Percentiles rank a stretch among this genome's conserved stretches.
Conservation (phyloP, 345 rosid species). For the Lepidium aucheri region DNA sequence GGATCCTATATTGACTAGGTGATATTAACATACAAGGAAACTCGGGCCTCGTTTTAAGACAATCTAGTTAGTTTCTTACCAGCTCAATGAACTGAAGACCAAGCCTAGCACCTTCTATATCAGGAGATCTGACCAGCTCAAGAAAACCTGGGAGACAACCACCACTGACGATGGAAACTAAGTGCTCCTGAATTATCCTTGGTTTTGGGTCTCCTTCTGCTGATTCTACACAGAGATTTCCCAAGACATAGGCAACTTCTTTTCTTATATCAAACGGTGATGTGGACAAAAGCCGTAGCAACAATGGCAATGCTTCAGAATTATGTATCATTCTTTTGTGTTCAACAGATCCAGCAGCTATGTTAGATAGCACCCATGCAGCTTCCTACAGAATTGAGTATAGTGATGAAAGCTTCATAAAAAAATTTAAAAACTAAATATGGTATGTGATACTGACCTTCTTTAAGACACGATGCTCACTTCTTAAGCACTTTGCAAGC, state of each 20-base stretch:
- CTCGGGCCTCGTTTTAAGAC: background rate
- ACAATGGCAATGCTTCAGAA: constrained; percentile 60
- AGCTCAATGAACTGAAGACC: constrained; percentile 96
- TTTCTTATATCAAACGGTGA: constrained; percentile 83
- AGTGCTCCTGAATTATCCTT: constrained; percentile 57
- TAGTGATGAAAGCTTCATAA: background rate
- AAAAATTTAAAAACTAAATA: background rate
- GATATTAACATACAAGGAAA: background rate
- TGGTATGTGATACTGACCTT: constrained; percentile 43
- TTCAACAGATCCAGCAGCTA: constrained; percentile 87
- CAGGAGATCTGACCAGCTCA: constrained; percentile 79
- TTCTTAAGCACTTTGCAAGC: constrained; percentile 75
- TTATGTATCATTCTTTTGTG: constrained; percentile 69
- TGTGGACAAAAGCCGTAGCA: constrained; percentile 58
- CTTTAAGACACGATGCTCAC: constrained; percentile 85
- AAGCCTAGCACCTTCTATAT: constrained; percentile 72
- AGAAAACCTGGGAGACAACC: constrained; percentile 88
- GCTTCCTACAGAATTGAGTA: constrained; percentile 54
- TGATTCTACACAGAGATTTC: constrained; percentile 94
- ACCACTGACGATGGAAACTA: constrained; percentile 58
- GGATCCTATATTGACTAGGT: background rate
- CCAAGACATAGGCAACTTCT: constrained; percentile 88
- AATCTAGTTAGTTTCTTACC: constrained; percentile 45
- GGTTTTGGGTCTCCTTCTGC: constrained; percentile 54
- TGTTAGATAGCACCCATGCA: constrained; percentile 91